Percentiles rank a stretch among this genome's conserved stretches.
These are phyloP conservation scores for Camellia granthamiana DNA, from an alignment of 148 eudicot species.

Conservation along the genomic window DNA sequence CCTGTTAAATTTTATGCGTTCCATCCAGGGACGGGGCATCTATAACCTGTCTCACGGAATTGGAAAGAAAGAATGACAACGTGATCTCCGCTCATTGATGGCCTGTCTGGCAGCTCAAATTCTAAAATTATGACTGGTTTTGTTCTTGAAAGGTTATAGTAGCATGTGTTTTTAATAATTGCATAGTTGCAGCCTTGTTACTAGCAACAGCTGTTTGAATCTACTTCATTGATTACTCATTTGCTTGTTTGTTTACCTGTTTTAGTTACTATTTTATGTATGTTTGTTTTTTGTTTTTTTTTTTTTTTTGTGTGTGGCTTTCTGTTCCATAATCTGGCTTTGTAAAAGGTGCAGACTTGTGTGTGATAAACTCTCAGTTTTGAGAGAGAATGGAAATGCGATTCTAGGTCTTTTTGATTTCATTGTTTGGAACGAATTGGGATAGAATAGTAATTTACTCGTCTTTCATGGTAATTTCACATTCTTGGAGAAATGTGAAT, in stretches of 20 bases:
- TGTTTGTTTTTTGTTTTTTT: neutral
- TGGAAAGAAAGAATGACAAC: conserved; percentile 80
- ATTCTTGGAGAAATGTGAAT: no score
- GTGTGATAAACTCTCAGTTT: no score
- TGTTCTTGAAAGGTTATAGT: neutral
- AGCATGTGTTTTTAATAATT: neutral
- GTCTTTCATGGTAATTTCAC: no score
- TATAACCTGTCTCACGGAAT: conserved; percentile 93
- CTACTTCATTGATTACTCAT: neutral
- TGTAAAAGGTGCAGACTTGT: no score
- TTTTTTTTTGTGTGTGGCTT: neutral
- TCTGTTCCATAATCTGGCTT: no score
- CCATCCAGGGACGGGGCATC: conserved; percentile 64
- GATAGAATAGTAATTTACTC: no score
- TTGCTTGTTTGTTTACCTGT: conserved; percentile 6
- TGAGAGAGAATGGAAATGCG: no score
- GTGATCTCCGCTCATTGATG: neutral
- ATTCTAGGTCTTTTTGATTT: no score
- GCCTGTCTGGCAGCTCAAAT: conserved; percentile 2
- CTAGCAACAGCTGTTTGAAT: conserved; percentile 13
- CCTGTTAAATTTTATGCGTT: neutral
- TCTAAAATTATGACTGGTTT: conserved; percentile 12
- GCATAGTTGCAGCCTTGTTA: conserved; percentile 17
- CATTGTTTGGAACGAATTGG: no score
- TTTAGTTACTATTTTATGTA: neutral